Evolutionary conservation across 352 stramenopile species (phyloP), one percentile per base, ranked within the genome.

Genomic region (Hyaloperonospora arabidopsidis): DNA sequence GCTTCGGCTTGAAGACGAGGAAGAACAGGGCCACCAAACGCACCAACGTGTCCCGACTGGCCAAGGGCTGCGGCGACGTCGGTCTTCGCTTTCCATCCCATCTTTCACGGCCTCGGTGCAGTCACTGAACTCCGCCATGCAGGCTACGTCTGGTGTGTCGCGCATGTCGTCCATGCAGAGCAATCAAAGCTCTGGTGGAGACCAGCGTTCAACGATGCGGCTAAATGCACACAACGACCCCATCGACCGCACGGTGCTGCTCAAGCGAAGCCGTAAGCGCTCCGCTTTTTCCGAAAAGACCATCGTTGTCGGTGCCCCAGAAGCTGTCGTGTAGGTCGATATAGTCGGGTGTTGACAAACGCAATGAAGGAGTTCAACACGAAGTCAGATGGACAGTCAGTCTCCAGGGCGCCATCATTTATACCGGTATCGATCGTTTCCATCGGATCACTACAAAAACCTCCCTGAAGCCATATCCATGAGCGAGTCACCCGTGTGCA

Each of bases 1-100:
- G 29, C 52, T 90, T 6, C 69, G 76, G 10, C 49, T 72, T 36
- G 57, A 75, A 21, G 70, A 77, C 36, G 73, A 76, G 35, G 58
- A 72, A 45, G 67, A 72, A 39, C 60, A 64, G 40, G 62, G 68
- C 10, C 84, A 75, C 43, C 72, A 73, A 55, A 76, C 65, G 2
- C 71, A 40, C 46, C 63, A 73, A 19, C 68, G 78, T 43, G 67
- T 85, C 4, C 75, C 73, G 3, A 65, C 72, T 25, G 62, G 74
- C 13, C 74, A 70, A 15, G 65, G 85, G 15, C 54, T 87, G 13
- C 61, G 79, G 17, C 78, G 80, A 6, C 84, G 84, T 46, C 75
- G 80, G 4, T 94, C 84, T 13, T 92, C 82, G 5, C 78, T 82
- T n/a, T 89, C 78, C n/a, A 87, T 91, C 45, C 84, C 81, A n/a